Base-by-base conservation (phyloP, 1,284 basidiomycete genomes). In the Malassezia equina region DNA sequence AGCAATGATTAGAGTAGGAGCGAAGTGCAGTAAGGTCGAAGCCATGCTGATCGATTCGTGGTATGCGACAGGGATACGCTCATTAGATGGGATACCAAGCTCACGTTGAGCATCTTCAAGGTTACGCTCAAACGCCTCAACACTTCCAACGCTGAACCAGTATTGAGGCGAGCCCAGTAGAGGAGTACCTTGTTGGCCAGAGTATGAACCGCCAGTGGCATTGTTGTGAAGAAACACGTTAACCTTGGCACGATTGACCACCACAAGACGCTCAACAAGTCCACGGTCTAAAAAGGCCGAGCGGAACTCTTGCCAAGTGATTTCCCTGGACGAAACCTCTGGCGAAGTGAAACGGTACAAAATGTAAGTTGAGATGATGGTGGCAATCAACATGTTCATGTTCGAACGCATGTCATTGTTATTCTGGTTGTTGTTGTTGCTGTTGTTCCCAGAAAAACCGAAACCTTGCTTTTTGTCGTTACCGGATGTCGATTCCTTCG, bases 261-360 rank as follows among this genome's bases (percentile, higher is more conserved):
- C 94, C 49, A 84, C 83, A 54, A 99, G 83, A 70, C 86, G 90
- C 66, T 95, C 90, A 25, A 99, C 94, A 50, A 96, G 83, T 36
- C 90, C 93, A 76, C 93, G 91, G 76, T 94, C 88, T 47, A 96
- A 84, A 78, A 95, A 88, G 19, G 86, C 86, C 47, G 88, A 91
- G 58, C 90, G 84, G 80, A 96, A 96, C 76, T 95, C 91, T 77
- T 95, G 91, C 90, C 91, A 96, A 62, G 91, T 95, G 64, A 96
- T 94, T 77, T 96, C 91, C 61, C 86, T 83, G 5, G 86, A 82
- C 17, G 62, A 60, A 6, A 64, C 52, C 42, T 79, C 79, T 0
- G 82, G 77, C 0, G 80, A 77, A 17, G 78, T 80, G 32, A 83
- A 78, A 52, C 80, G 81, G 34, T 83, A 83, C 63, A 86, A 78